Conservation (phyloP, 2,329 filamentous ascomycete genomes). For the Arthroderma uncinatum region DNA sequence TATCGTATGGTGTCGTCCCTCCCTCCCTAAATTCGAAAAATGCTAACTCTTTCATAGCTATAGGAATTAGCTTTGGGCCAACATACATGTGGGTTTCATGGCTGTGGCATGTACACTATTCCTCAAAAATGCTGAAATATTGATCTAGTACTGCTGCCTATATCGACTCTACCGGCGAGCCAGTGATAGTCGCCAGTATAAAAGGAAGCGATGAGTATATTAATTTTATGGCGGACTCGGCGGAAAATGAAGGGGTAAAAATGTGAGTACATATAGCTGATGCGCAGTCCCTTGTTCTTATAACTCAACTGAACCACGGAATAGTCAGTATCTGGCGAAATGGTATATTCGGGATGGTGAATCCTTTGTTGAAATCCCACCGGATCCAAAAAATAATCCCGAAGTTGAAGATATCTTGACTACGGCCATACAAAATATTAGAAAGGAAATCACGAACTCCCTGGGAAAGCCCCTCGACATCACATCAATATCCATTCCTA, state of each 20-base stretch:
- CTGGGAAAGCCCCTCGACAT: background rate
- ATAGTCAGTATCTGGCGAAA: background rate
- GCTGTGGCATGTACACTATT: background rate
- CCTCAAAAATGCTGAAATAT: background rate
- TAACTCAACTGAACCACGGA: background rate
- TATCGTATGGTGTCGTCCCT: background rate
- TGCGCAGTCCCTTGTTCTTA: too few relatives aligned
- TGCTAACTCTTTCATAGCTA: background rate
- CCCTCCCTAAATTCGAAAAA: background rate
- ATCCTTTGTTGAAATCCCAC: background rate
- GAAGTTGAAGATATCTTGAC: background rate
- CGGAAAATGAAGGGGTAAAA: constrained; percentile 6
- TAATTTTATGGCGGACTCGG: constrained; percentile 2
- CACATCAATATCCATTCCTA: constrained; percentile 3
- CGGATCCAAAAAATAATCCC: background rate
- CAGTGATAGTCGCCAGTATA: background rate
- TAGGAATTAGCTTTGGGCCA: background rate
- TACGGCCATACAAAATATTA: background rate
- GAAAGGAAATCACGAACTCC: background rate
- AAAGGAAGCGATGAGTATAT: constrained; percentile 1
- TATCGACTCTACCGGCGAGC: background rate
- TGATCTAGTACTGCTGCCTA: background rate
- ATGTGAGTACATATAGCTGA: constrained; percentile 2
- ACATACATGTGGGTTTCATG: background rate
- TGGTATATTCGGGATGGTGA: constrained; percentile 6